Percentiles rank a stretch among this genome's conserved stretches.
These are phyloP conservation scores for Xylaria digitata DNA, from an alignment of 2,329 filamentous ascomycete species.

Conservation along the genomic window DNA sequence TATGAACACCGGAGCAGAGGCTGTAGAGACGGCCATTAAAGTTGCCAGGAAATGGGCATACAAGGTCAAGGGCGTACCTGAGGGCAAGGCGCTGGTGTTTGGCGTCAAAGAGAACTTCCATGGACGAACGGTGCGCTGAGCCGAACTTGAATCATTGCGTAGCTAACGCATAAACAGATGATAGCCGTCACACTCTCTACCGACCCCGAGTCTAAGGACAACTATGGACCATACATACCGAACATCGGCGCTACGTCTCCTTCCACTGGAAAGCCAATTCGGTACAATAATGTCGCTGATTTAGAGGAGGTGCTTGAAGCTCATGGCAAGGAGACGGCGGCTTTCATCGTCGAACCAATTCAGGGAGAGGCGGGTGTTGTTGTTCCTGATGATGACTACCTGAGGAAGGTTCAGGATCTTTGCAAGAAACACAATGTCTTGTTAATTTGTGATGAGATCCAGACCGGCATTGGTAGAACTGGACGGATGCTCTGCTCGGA, in stretches of 20 bases:
- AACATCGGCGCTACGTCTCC: slow-evolving; percentile 83
- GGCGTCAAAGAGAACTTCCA: slow-evolving; percentile 94
- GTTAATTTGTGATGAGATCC: slow-evolving; percentile 97
- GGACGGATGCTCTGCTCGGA: slow-evolving; percentile 93
- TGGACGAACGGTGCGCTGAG: slow-evolving; percentile 78
- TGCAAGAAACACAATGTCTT: slow-evolving; percentile 97
- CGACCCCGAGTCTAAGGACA: slow-evolving; percentile 93
- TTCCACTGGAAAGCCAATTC: slow-evolving; percentile 79
- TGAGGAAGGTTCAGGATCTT: slow-evolving; percentile 80
- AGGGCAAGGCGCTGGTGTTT: slow-evolving; percentile 86
- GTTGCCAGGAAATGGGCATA: slow-evolving; percentile 98
- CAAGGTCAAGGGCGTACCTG: slow-evolving; percentile 90
- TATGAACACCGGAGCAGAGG: slow-evolving; percentile 98
- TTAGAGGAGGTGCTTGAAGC: slow-evolving; percentile 81
- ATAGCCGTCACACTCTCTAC: slow-evolving; percentile 94
- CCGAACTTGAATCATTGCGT: background rate
- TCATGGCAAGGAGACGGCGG: slow-evolving; percentile 86
- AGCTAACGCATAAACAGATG: slow-evolving; percentile 67
- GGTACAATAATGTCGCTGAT: slow-evolving; percentile 87
- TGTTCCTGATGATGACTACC: slow-evolving; percentile 90
- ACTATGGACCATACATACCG: slow-evolving; percentile 96
- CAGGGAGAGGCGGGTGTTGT: slow-evolving; percentile 98
- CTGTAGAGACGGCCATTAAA: slow-evolving; percentile 95
- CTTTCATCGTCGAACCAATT: slow-evolving; percentile 95
- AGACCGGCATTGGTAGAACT: slow-evolving; percentile 95